Base-by-base conservation (phyloP, 768 basidiomycete genomes). In the Xerocomus potaroensis region DNA sequence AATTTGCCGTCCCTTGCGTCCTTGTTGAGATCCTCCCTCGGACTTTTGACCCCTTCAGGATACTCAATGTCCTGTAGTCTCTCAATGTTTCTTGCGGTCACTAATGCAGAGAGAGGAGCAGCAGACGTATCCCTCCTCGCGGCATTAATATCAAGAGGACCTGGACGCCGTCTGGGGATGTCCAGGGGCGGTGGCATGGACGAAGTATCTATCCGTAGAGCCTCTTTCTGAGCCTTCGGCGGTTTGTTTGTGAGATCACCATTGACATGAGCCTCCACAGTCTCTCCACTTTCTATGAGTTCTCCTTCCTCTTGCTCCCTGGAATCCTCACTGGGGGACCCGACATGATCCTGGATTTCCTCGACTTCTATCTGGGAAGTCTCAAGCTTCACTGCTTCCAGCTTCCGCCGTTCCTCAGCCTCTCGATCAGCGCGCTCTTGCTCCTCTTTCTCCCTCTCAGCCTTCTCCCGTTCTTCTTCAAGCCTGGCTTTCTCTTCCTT, bases 1-100 rank as follows among this genome's bases (percentile, higher is more conserved):
- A 91, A 95, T 68, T 91, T 94, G 57, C 92, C 92, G 46, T 90
- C 81, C 68, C 84, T 80, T 7, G 84, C 86, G 50, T 84, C 79
- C 45, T 78, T 72, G 67, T 96, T 97, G 55, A 98, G 84, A 55
- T 91, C 91, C 7, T 84, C 70, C 54, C 77, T 79, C 3, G 95
- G 95, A 45, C 91, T 88, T 62, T 74, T 75, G 63, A 92, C 79
- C 37, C 86, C 83, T 45, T 84, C 84, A 7, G 94, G 92, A 62
- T 97, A 97, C 19, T 77, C 69, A 34, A 97, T 76, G 37, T 78
- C 70, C 27, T 74, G 74, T 38, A 98, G 78, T 65, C 95, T 86
- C 41, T 87, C 83, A 54, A 99, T 95, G 52, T 82, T 79, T 43
- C 84, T 80, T 30, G 95, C 95, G 9, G 89, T 84, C 12, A 83